Percentiles rank a stretch among this genome's conserved stretches.
phyloP scores from a whole-genome alignment of 225 moss, liverwort and hornwort species.

The Pleurozium schreberi region DNA sequence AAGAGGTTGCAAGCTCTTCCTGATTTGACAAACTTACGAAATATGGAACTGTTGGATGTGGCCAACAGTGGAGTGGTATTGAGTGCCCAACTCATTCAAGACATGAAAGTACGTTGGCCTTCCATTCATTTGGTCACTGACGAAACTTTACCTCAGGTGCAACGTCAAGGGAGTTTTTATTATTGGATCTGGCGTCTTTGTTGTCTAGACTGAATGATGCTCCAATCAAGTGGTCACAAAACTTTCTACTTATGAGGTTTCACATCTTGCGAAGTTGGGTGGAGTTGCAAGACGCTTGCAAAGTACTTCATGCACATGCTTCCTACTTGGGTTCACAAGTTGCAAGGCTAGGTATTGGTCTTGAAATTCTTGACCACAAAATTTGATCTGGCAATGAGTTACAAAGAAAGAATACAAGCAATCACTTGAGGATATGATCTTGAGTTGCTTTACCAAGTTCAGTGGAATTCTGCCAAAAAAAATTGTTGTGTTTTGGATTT shows the following conservation, averaged over 20 bases:
- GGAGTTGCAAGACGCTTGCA: neutral
- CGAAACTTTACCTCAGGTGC: no score
- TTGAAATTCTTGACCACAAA: no score
- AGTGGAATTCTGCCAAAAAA: no score
- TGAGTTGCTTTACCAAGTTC: no score
- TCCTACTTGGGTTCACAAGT: no score
- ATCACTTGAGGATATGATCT: no score
- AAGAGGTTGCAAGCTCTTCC: neutral
- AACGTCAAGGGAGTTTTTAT: neutral
- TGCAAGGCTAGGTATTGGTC: no score
- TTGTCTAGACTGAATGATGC: neutral
- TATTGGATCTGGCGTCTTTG: neutral
- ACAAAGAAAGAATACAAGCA: no score
- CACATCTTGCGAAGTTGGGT: fast-evolving
- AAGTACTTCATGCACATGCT: no score
- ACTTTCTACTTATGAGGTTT: neutral
- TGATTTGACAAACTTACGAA: fast-evolving
- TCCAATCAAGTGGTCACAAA: fast-evolving
- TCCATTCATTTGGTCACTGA: fast-evolving
- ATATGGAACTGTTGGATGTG: fast-evolving
- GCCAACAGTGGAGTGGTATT: neutral
- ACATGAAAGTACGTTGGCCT: neutral
- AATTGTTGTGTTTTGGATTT: no score
- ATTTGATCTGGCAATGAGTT: no score
- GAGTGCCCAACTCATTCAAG: neutral